Conservation (phyloP, 345 rosid species). For the Eucalyptus sp. region DNA sequence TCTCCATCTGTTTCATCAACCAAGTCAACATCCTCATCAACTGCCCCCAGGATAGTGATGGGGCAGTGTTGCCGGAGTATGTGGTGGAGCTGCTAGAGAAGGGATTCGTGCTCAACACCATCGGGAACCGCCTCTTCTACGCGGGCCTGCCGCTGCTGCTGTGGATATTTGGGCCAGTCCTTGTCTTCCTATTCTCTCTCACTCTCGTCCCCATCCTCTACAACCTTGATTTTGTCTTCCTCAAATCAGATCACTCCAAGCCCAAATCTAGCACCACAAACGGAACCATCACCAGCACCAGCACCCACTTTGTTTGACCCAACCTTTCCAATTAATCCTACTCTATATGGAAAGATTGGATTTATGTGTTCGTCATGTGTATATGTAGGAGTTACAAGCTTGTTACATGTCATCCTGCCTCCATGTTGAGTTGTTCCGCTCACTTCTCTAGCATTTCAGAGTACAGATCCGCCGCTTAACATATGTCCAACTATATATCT, state of each 20-base stretch:
- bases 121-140: constrained; percentile 80
- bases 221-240: constrained; percentile 50
- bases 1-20: constrained; percentile 66
- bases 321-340: neutral
- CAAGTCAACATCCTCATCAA: constrained; percentile 81
- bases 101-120: constrained; percentile 57
- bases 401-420: neutral
- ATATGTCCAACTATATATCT: neutral
- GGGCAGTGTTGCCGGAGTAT: constrained; percentile 36
- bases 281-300: neutral
- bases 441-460: neutral
- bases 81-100: constrained; percentile 47
- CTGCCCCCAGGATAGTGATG: constrained; percentile 20
- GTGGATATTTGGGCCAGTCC: constrained; percentile 89
- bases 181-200: constrained; percentile 51
- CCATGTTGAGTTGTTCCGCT: neutral
- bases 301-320: neutral
- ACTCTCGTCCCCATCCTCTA: constrained; percentile 65
- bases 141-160: constrained; percentile 63
- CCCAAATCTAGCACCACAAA: neutral
- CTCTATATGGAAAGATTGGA: neutral
- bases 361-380: neutral
- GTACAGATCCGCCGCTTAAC: neutral
- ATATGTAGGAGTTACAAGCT: neutral
- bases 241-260: neutral